Conservation (phyloP, 306 rosid species). For the Vigna trinervia region DNA sequence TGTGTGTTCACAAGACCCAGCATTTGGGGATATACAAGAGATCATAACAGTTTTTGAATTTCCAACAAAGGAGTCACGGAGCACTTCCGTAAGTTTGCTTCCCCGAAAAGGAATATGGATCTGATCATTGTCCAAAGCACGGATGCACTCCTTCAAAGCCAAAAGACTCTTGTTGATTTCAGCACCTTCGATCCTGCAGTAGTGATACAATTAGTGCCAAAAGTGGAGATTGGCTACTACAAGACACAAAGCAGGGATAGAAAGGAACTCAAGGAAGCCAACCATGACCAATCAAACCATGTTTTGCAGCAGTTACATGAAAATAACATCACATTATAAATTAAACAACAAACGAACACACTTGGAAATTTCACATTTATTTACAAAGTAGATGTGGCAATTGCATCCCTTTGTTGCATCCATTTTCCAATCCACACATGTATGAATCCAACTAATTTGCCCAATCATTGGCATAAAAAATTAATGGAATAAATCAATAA, state of each 20-base stretch:
- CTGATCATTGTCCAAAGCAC: conserved; percentile 98
- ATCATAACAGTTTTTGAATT: conserved; percentile 98
- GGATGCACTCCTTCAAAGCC: conserved; percentile 97
- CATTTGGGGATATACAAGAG: conserved; percentile 98
- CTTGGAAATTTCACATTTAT: not conserved
- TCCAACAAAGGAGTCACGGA: conserved; percentile 97
- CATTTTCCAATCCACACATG: not conserved
- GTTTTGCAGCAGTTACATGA: not conserved
- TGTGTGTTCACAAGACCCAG: conserved; percentile 97
- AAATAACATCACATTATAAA: conserved; percentile 1
- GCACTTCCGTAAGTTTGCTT: conserved; percentile 99
- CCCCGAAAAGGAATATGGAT: conserved; percentile 98
- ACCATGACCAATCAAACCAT: not conserved
- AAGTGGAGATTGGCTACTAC: not conserved
- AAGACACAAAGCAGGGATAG: conserved; percentile 1
- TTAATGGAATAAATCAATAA: not conserved
- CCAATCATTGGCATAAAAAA: not conserved
- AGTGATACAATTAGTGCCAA: conserved; percentile 16
- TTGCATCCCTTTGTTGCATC: conserved; percentile 7
- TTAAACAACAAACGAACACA: not conserved
- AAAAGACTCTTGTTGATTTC: conserved; percentile 97
- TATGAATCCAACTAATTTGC: not conserved
- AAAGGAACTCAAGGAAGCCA: conserved; percentile 14
- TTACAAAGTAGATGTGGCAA: not conserved
- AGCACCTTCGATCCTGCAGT: conserved; percentile 91